Evolutionary conservation across 1,284 basidiomycete genomes (phyloP).

Genomic region (Boletus sp.): DNA sequence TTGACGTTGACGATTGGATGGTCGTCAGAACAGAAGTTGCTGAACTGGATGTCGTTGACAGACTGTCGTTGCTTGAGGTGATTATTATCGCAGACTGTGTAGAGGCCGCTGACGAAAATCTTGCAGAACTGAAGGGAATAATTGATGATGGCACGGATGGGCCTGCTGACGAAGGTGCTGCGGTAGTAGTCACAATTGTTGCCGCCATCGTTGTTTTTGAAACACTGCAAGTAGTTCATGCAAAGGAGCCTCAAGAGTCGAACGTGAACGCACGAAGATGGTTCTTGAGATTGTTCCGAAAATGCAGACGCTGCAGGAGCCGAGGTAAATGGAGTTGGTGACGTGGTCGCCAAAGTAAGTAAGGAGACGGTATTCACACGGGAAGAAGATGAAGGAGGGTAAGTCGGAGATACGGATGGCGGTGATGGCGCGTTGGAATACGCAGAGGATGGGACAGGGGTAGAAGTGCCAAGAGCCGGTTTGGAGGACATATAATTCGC

Average conservation of each 20-base stretch:
- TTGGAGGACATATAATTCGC: conserved; percentile 22
- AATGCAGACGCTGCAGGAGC: conserved; percentile 8
- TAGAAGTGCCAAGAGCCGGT: conserved; percentile 5
- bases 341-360: conserved; percentile 7
- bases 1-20: conserved; percentile 4
- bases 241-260: conserved; percentile 4
- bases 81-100: neutral
- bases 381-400: neutral
- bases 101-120: conserved; percentile 9
- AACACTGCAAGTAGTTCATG: conserved; percentile 20
- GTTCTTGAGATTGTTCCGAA: conserved; percentile 10
- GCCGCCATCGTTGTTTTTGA: conserved; percentile 14
- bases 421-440: conserved; percentile 8
- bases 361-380: conserved; percentile 7
- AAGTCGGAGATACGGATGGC: conserved; percentile 1
- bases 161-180: conserved; percentile 6
- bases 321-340: conserved; percentile 4
- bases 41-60: conserved; percentile 9
- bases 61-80: conserved; percentile 9
- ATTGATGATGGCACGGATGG: conserved; percentile 7
- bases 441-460: conserved; percentile 1
- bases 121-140: conserved; percentile 5
- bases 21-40: conserved; percentile 3
- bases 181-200: conserved; percentile 7
- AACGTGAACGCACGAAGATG: conserved; percentile 25